Conservation (phyloP, 2,329 filamentous ascomycete species). For the Cladosporium sp. region DNA sequence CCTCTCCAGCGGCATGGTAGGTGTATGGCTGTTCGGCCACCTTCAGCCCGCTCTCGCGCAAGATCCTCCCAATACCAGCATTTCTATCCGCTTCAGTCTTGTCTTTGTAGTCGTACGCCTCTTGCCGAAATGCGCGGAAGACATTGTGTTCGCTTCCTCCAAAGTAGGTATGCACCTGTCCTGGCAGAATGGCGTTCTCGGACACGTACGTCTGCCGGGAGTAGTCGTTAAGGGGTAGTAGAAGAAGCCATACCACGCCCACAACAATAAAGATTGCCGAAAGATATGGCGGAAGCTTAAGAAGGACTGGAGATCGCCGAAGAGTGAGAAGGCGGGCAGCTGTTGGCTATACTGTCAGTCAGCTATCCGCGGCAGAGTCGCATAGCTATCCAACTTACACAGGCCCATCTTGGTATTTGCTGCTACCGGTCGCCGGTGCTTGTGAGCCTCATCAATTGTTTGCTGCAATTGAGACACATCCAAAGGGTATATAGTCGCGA, state of each 20-base stretch:
- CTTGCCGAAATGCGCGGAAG: constrained; percentile 82
- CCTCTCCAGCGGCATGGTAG: constrained; percentile 72
- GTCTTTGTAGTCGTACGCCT: constrained; percentile 62
- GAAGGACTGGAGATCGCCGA: constrained; percentile 73
- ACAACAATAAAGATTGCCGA: constrained; percentile 80
- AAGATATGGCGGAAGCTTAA: constrained; percentile 81
- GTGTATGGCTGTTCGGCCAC: constrained; percentile 83
- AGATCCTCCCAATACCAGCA: constrained; percentile 64
- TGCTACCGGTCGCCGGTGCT: background rate
- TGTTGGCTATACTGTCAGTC: constrained; percentile 17
- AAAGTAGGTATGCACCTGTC: constrained; percentile 97
- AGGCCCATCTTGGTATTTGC: constrained; percentile 23
- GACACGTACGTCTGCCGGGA: constrained; percentile 93
- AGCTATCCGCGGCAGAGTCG: constrained; percentile 12
- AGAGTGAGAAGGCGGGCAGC: constrained; percentile 60
- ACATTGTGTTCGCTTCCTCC: constrained; percentile 93
- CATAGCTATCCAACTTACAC: constrained; percentile 17
- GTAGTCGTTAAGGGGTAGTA: constrained; percentile 86
- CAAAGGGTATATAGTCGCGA: background rate
- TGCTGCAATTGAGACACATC: background rate
- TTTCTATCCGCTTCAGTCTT: constrained; percentile 34
- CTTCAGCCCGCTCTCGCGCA: constrained; percentile 77
- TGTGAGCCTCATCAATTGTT: background rate
- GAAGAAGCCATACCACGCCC: constrained; percentile 82
- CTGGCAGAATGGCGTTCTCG: constrained; percentile 91